Evolutionary conservation across 371 early-diverging fungal species (phyloP).

Genomic region (Mortierella sp.): DNA sequence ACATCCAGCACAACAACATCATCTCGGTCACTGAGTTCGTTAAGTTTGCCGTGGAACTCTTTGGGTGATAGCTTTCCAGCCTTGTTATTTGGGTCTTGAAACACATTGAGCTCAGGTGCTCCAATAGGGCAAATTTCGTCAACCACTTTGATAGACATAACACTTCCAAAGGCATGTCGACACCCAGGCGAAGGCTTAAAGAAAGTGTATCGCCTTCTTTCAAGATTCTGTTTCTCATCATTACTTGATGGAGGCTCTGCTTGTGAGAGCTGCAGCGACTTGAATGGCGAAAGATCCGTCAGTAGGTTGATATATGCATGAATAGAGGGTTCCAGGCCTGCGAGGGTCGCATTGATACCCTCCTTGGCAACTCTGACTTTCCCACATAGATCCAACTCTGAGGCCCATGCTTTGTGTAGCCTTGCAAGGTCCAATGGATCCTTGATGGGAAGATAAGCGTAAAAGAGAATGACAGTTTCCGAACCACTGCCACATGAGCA

Average conservation of each 20-base stretch:
- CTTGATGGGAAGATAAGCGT: constrained; percentile 57
- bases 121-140: constrained; percentile 79
- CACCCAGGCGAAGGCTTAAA: constrained; percentile 81
- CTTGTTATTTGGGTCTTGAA: constrained; percentile 34
- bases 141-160: constrained; percentile 67
- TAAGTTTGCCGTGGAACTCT: constrained; percentile 57
- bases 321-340: constrained; percentile 59
- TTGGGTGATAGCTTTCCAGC: constrained; percentile 57
- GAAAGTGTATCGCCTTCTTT: constrained; percentile 52
- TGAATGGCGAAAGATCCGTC: constrained; percentile 29
- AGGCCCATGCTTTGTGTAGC: constrained; percentile 54
- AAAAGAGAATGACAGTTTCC: constrained; percentile 70
- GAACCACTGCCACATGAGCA: constrained; percentile 33
- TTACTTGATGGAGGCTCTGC: constrained; percentile 6
- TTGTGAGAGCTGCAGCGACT: constrained; percentile 41
- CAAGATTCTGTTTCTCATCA: background rate
- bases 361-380: constrained; percentile 73
- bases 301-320: constrained; percentile 61
- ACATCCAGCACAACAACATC: constrained; percentile 69
- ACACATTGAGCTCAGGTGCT: constrained; percentile 47
- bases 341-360: constrained; percentile 76
- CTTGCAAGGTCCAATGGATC: constrained; percentile 59
- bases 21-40: constrained; percentile 34
- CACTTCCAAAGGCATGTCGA: constrained; percentile 67
- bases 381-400: constrained; percentile 59